These are phyloP conservation scores for Carnegiea gigantea DNA, from an alignment of 179 eudicot species.

Conservation along the genomic window DNA sequence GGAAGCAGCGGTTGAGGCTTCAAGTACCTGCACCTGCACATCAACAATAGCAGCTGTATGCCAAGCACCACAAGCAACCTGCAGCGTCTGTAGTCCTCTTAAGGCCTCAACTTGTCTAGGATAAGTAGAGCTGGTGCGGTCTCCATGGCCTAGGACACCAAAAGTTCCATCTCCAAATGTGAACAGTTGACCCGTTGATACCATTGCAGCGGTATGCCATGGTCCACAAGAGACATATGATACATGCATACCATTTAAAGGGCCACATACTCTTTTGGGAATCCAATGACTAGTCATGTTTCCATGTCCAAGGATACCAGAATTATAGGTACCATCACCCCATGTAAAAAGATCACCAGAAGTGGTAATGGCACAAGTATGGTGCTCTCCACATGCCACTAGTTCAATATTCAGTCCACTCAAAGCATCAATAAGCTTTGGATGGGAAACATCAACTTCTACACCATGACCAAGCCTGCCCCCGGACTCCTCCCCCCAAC, in stretches of 20 bases:
- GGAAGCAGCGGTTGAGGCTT: conserved; percentile 33
- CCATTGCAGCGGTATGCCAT: conserved; percentile 84
- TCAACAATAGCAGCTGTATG: conserved; percentile 93
- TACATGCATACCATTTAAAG: conserved; percentile 66
- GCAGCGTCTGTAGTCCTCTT: conserved; percentile 53
- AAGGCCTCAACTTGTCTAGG: conserved; percentile 80
- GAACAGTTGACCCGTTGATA: conserved; percentile 72
- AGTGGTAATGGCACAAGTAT: conserved; percentile 77
- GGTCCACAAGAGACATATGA: conserved; percentile 81
- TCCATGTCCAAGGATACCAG: conserved; percentile 84
- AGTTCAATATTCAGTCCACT: conserved; percentile 56
- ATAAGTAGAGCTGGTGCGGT: conserved; percentile 43
- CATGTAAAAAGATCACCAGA: conserved; percentile 84
- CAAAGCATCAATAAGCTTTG: conserved; percentile 68
- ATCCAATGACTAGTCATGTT: conserved; percentile 68
- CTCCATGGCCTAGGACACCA: conserved; percentile 94
- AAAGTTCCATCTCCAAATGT: conserved; percentile 98
- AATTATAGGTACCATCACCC: conserved; percentile 74
- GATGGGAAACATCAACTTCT: conserved; percentile 67
- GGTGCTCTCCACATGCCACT: conserved; percentile 85
- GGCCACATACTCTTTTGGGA: conserved; percentile 73
- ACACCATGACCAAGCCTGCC: conserved; percentile 98
- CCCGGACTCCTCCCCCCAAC: conserved; percentile 90
- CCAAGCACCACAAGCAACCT: conserved; percentile 91
- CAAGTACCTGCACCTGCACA: conserved; percentile 26